Conservation (phyloP, 2,329 filamentous ascomycete species). For the Fusarium sp. region DNA sequence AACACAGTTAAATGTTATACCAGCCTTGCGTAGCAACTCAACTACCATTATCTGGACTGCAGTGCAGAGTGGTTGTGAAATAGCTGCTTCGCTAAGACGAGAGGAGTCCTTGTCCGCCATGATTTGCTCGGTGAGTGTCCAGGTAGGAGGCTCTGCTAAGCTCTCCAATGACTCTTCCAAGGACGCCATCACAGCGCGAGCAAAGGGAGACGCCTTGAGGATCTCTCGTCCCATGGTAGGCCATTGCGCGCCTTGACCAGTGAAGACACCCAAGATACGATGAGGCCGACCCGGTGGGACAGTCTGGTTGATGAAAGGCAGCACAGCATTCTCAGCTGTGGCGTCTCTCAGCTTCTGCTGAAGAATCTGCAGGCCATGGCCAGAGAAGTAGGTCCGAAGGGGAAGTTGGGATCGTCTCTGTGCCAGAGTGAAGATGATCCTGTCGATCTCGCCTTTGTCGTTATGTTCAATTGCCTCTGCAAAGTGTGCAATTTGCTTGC, state of each 20-base stretch:
- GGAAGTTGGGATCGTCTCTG: neutral
- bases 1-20: conserved; percentile 49
- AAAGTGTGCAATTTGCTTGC: neutral
- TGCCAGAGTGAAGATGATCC: neutral
- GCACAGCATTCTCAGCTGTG: neutral
- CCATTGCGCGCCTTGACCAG: conserved; percentile 51
- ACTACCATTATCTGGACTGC: conserved; percentile 45
- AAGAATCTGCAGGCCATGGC: neutral
- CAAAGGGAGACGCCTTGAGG: conserved; percentile 24
- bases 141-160: conserved; percentile 37
- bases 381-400: neutral
- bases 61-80: conserved; percentile 48
- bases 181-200: neutral
- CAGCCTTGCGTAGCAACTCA: conserved; percentile 43
- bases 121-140: conserved; percentile 25
- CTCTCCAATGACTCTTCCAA: conserved; percentile 37
- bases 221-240: conserved; percentile 46
- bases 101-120: neutral
- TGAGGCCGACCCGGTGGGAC: neutral
- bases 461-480: neutral
- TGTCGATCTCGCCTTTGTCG: neutral
- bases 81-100: conserved; percentile 34
- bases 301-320: neutral
- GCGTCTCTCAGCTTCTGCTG: neutral
- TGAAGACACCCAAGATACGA: conserved; percentile 45